phyloP scores from a whole-genome alignment of 441 rosid genomes.

The Dalechampia spathulata region DNA sequence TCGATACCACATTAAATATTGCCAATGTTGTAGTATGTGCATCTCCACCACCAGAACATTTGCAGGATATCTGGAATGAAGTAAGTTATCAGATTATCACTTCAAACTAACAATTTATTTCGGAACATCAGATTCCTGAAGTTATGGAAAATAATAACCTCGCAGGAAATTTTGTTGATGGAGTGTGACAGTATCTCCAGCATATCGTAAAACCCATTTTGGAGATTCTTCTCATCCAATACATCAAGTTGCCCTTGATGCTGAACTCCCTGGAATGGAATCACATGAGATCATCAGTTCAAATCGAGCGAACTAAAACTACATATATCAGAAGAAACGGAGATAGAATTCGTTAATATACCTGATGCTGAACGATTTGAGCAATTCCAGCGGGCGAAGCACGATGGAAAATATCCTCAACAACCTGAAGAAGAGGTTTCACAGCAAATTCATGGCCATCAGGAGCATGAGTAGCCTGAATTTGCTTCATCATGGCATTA shows the following conservation, averaged over 20 bases:
- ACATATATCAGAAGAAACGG: no score
- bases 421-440: slow-evolving; percentile 36
- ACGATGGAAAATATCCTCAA: slow-evolving; percentile 46
- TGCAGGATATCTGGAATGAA: slow-evolving; percentile 48
- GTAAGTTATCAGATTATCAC: neutral
- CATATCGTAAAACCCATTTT: slow-evolving; percentile 27
- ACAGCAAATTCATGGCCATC: slow-evolving; percentile 41
- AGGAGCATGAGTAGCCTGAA: slow-evolving; percentile 51
- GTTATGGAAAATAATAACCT: no score
- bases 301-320: neutral
- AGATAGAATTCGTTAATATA: neutral
- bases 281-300: neutral
- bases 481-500: slow-evolving; percentile 44
- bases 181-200: slow-evolving; percentile 33
- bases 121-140: no score
- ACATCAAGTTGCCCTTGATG: slow-evolving; percentile 24
- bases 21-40: slow-evolving; percentile 46
- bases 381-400: slow-evolving; percentile 11
- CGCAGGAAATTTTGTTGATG: slow-evolving; percentile 45
- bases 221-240: slow-evolving; percentile 31
- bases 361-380: slow-evolving; percentile 10
- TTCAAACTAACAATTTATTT: no score
- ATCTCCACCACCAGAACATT: slow-evolving; percentile 52
- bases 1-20: slow-evolving; percentile 41
- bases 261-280: slow-evolving; percentile 20